phyloP scores from a whole-genome alignment of 2,329 filamentous ascomycete genomes.

The Basipetospora chlamydospora region DNA sequence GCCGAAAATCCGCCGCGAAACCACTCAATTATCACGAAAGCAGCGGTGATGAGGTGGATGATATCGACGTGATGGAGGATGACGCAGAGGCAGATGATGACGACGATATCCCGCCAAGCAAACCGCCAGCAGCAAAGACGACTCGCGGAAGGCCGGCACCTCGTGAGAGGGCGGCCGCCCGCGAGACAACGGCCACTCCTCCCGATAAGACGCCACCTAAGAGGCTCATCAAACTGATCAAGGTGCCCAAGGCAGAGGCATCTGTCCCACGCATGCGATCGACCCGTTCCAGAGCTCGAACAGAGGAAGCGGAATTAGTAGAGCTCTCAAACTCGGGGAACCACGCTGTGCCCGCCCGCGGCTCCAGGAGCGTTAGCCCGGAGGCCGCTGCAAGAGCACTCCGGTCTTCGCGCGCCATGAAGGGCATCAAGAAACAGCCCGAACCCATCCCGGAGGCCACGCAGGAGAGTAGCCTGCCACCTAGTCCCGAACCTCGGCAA shows the following conservation, averaged over 20 bases:
- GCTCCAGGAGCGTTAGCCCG: conserved; percentile 41
- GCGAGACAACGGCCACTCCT: too few relatives aligned
- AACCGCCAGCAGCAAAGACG: conserved; percentile 15
- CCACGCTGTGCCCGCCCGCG: conserved; percentile 33
- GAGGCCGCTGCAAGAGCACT: conserved; percentile 29
- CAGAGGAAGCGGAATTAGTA: conserved; percentile 38
- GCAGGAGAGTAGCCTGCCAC: conserved; percentile 34
- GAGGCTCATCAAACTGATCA: too few relatives aligned
- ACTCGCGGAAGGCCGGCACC: too few relatives aligned
- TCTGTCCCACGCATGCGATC: too few relatives aligned
- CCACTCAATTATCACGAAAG: conserved; percentile 32
- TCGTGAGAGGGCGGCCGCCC: too few relatives aligned
- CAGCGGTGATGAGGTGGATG: conserved; percentile 24
- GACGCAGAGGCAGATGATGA: too few relatives aligned
- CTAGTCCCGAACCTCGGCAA: conserved; percentile 21
- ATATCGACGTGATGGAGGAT: too few relatives aligned
- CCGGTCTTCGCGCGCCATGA: conserved; percentile 33
- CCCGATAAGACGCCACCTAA: too few relatives aligned
- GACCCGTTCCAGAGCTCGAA: conserved; percentile 38
- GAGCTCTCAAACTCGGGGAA: conserved; percentile 48
- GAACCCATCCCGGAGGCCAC: conserved; percentile 37
- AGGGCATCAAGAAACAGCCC: conserved; percentile 33
- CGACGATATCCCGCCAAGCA: conserved; percentile 13
- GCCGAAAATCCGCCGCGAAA: conserved; percentile 32
- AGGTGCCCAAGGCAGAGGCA: conserved; percentile 18